Conservation (phyloP, 2,329 filamentous ascomycete species). For the Diaporthe citrichinensis region DNA sequence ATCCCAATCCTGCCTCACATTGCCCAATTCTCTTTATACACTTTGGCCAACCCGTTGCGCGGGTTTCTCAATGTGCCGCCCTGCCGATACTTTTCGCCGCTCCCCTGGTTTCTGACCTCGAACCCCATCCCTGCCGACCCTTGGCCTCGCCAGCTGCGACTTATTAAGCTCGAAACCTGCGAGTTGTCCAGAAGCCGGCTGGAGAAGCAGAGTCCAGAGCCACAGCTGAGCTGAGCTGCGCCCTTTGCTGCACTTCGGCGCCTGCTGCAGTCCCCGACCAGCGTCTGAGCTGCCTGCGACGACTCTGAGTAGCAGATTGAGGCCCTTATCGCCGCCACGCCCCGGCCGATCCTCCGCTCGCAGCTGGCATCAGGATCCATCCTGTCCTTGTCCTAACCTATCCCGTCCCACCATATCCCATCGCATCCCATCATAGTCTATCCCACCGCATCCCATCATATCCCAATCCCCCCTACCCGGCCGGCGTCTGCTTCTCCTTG, state of each 20-base stretch:
- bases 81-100: slow-evolving; percentile 26
- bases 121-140: neutral
- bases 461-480: neutral
- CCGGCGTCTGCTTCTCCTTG: slow-evolving; percentile 27
- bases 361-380: neutral
- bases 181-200: slow-evolving; percentile 10
- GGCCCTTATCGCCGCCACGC: slow-evolving; percentile 4
- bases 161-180: slow-evolving; percentile 22
- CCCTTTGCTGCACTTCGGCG: neutral
- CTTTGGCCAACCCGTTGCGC: neutral
- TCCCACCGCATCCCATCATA: slow-evolving; percentile 1
- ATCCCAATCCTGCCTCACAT: neutral
- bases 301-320: neutral
- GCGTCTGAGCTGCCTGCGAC: neutral
- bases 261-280: slow-evolving; percentile 1
- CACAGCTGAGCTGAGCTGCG: neutral
- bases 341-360: slow-evolving; percentile 1
- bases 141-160: neutral
- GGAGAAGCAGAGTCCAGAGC: neutral
- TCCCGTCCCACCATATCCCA: slow-evolving; percentile 9
- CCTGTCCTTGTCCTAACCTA: neutral
- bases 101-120: slow-evolving; percentile 4
- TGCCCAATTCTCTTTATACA: neutral
- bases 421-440: neutral
- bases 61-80: neutral